Conservation (phyloP, 192 early-diverging fungal species). For the Lobosporangium transversale region DNA sequence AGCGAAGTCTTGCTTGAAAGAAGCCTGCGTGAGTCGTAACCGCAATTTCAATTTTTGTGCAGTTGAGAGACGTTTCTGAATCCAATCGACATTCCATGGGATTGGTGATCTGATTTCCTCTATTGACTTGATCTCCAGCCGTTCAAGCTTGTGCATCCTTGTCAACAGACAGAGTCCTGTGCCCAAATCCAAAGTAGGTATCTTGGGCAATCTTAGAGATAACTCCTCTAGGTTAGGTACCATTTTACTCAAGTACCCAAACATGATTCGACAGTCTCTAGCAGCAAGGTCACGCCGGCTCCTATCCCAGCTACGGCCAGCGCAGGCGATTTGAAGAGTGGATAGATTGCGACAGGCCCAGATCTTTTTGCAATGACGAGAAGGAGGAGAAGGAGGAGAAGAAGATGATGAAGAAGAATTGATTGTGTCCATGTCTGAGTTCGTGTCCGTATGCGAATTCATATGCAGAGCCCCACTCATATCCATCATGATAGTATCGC, state of each 20-base stretch:
- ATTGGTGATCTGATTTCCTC: neutral
- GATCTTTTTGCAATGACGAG: too few species aligned
- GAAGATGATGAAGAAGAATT: neutral
- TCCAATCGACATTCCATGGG: neutral
- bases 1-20: neutral
- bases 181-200: too few species aligned
- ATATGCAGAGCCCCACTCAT: too few species aligned
- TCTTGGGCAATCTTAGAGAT: too few species aligned
- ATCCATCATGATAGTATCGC: too few species aligned
- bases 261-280: too few species aligned
- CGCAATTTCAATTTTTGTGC: neutral
- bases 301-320: neutral
- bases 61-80: neutral
- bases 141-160: neutral
- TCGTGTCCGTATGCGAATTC: neutral
- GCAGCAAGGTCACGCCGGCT: neutral
- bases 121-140: neutral
- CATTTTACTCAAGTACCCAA: neutral
- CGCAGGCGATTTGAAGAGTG: neutral
- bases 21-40: neutral
- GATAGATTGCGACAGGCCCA: neutral
- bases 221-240: too few species aligned
- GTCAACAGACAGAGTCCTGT: too few species aligned
- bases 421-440: neutral
- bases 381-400: too few species aligned